These are phyloP conservation scores for Gyromitra esculenta DNA, from an alignment of 2,329 filamentous ascomycete genomes.

Conservation along the genomic window DNA sequence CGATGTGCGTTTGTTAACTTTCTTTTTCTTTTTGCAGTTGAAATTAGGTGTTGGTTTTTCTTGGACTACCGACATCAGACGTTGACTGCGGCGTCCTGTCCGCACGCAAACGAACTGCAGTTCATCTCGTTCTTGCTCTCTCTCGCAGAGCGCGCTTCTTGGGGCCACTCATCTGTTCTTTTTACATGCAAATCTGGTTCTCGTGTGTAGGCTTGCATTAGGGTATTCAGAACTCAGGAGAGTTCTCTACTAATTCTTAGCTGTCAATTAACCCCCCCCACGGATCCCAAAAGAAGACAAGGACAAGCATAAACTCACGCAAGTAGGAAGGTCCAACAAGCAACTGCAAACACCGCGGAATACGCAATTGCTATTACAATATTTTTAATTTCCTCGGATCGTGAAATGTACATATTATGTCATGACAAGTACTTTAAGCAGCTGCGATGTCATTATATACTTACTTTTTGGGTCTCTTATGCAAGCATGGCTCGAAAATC, in stretches of 20 bases:
- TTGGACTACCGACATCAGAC: conserved; percentile 6
- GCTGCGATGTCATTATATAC: neutral
- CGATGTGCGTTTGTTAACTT: conserved; percentile 14
- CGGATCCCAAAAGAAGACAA: neutral
- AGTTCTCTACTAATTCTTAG: neutral
- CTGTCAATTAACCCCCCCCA: neutral
- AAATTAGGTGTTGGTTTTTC: neutral
- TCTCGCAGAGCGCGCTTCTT: conserved; percentile 1
- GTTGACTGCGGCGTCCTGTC: neutral
- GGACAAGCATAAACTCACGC: conserved; percentile 1
- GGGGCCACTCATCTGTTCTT: neutral
- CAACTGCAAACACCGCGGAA: conserved; percentile 16
- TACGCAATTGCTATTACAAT: conserved; percentile 13
- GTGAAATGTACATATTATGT: neutral
- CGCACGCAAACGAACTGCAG: conserved; percentile 33
- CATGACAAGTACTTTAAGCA: neutral
- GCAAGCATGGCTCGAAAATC: neutral
- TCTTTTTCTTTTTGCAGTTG: conserved; percentile 8
- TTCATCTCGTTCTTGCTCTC: neutral
- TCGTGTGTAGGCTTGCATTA: conserved; percentile 33
- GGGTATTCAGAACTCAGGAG: conserved; percentile 20
- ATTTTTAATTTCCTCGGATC: conserved; percentile 18
- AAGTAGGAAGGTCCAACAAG: conserved; percentile 1
- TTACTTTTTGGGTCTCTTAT: conserved; percentile 15
- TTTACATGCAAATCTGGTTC: neutral